Conservation (phyloP, 225 moss, liverwort and hornwort genomes). For the Climacium dendroides region DNA sequence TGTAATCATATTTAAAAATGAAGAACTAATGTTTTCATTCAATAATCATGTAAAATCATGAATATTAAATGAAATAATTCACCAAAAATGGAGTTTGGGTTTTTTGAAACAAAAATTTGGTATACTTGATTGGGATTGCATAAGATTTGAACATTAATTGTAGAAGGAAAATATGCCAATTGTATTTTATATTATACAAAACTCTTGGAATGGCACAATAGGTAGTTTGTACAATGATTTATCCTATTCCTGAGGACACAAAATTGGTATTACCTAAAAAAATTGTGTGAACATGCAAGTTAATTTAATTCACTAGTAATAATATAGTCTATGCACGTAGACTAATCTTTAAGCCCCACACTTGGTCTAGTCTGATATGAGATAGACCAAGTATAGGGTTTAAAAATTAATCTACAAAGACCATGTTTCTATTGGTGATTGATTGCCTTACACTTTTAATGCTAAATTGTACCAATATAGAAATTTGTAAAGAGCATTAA, state of each 20-base stretch:
- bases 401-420: not conserved
- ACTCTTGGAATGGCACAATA: not conserved
- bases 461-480: not conserved
- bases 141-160: not conserved
- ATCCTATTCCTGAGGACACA: rapidly evolving
- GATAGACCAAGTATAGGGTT: not conserved
- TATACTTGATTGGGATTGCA: not conserved
- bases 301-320: not conserved
- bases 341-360: not conserved
- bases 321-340: rapidly evolving
- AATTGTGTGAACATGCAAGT: too few relatives aligned
- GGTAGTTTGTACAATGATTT: not conserved
- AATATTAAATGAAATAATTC: not conserved
- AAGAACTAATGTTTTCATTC: not conserved
- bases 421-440: not conserved
- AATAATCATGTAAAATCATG: not conserved
- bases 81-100: not conserved
- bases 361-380: not conserved
- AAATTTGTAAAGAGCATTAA: not conserved
- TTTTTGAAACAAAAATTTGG: not conserved
- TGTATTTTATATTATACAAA: not conserved
- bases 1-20: not conserved
- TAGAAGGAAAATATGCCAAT: rapidly evolving
- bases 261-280: not conserved
- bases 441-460: rapidly evolving